Evolutionary conservation across 2,329 filamentous ascomycete genomes (phyloP), one percentile per base, ranked within the genome.

Genomic region (Simplicillium sp.): DNA sequence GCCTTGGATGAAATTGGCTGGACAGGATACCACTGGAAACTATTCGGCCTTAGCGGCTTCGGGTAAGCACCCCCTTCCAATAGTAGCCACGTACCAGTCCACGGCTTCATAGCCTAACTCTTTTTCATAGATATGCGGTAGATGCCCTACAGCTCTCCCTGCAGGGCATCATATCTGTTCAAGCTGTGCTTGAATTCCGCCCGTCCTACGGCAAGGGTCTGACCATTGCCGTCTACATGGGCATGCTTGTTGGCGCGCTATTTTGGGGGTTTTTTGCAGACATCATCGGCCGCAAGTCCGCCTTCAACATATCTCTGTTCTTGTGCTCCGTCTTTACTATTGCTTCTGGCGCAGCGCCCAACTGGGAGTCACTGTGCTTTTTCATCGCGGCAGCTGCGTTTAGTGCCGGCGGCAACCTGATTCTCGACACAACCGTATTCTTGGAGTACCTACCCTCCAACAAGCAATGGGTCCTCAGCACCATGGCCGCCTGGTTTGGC

Each of bases 241-340:
- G 67, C 7, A 67, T 66, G 58, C 61, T 65, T 40, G 46, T 64
- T 1, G 71, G 75, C 2, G 75, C 75, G 4, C 55, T 81, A 12
- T 82, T 82, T 57, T 83, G 80, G 78, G 78, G 79, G 1, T 54
- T 81, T 13, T 69, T 66, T 2, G 77, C 77, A 6, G 80, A 84
- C 49, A 69, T 82, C 17, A 75, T 83, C 43, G 80, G 78, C 2
- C 66, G 80, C 16, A 70, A 73, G 43, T 75, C 73, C 48, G 80
- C 80, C 2, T 84, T 83, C 62, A 82, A 83, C 48, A 57, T 72
- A 9, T 76, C 75, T 1, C 60, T 84, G 3, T 67, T 83, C 46
- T 63, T 82, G 34, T 76, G 72, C 45, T 70, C 72, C 2, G 53
- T 77, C 6, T 77, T 81, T 38, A 73, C 73, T 7, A 74, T 83